A percentile compares a stretch with the other conserved stretches of the same genome.
phyloP scores from a whole-genome alignment of 352 stramenopile species.

The Phytophthora ramorum region DNA sequence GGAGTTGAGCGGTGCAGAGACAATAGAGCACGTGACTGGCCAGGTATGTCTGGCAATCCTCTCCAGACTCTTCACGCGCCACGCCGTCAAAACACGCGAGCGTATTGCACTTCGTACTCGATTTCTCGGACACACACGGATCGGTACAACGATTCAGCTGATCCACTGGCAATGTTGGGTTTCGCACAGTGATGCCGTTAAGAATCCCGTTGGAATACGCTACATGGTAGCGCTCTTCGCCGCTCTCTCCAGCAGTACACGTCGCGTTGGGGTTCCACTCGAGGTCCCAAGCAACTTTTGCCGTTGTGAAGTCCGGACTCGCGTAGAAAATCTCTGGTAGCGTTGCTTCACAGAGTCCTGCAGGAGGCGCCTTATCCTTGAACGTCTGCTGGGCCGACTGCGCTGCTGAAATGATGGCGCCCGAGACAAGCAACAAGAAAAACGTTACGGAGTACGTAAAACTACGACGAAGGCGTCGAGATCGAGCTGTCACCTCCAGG shows the following conservation, averaged over 20 bases:
- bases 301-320: slow-evolving; percentile 35
- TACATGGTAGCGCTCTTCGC: slow-evolving; percentile 57
- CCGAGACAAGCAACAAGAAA: slow-evolving; percentile 73
- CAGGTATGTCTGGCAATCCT: slow-evolving; percentile 66
- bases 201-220: slow-evolving; percentile 71
- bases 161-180: slow-evolving; percentile 6
- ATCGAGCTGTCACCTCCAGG: slow-evolving; percentile 69
- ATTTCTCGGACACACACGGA: slow-evolving; percentile 66
- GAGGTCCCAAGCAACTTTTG: slow-evolving; percentile 50
- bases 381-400: slow-evolving; percentile 77
- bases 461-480: slow-evolving; percentile 65
- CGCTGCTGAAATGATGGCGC: slow-evolving; percentile 75
- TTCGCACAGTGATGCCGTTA: slow-evolving; percentile 32
- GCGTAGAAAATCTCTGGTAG: slow-evolving; percentile 74
- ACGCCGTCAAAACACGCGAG: slow-evolving; percentile 71
- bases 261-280: slow-evolving; percentile 64
- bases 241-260: slow-evolving; percentile 32
- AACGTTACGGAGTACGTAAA: slow-evolving; percentile 81
- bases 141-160: slow-evolving; percentile 54
- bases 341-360: slow-evolving; percentile 62
- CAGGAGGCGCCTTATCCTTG: slow-evolving; percentile 67
- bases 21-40: slow-evolving; percentile 76
- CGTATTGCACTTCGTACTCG: slow-evolving; percentile 59
- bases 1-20: slow-evolving; percentile 65
- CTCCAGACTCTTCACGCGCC: slow-evolving; percentile 33